phyloP scores from a whole-genome alignment of 1,139 yeast species.

The Meyerozyma elateridarum region DNA sequence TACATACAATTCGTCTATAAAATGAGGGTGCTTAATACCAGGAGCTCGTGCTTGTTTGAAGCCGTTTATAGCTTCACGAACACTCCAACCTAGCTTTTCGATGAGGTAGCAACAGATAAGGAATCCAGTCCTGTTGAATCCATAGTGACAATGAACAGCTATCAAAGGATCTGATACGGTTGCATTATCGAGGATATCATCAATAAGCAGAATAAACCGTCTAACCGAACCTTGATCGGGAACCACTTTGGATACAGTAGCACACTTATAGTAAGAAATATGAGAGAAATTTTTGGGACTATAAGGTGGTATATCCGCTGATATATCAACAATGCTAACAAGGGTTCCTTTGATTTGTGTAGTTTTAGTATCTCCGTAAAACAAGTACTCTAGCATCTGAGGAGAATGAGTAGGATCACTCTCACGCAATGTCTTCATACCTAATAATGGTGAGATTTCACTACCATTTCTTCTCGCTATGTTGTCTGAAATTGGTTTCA shows the following conservation, averaged over 20 bases:
- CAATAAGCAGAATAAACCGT: conserved; percentile 51
- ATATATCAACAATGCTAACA: conserved; percentile 63
- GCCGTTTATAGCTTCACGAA: conserved; percentile 59
- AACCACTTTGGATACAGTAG: conserved; percentile 74
- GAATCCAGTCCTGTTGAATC: conserved; percentile 77
- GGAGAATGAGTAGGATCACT: conserved; percentile 64
- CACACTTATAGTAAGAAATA: conserved; percentile 62
- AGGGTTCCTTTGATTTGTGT: conserved; percentile 28
- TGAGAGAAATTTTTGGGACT: conserved; percentile 53
- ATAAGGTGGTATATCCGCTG: conserved; percentile 74
- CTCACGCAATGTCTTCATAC: conserved; percentile 73
- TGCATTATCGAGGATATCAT: conserved; percentile 33
- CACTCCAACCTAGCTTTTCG: conserved; percentile 55
- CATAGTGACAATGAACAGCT: conserved; percentile 79
- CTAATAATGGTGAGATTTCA: conserved; percentile 50
- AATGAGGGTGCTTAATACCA: conserved; percentile 76
- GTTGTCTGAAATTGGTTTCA: conserved; percentile 46
- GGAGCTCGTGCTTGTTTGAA: conserved; percentile 59
- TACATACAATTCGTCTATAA: conserved; percentile 67
- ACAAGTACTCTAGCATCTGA: conserved; percentile 39
- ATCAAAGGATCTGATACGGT: conserved; percentile 32
- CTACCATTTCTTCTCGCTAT: conserved; percentile 28
- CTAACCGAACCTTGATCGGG: conserved; percentile 62
- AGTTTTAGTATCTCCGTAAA: conserved; percentile 32
- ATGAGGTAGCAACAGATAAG: conserved; percentile 66